Evolutionary conservation across 2,329 filamentous ascomycete genomes (phyloP).

Genomic region (Amylocarpus encephaloides): DNA sequence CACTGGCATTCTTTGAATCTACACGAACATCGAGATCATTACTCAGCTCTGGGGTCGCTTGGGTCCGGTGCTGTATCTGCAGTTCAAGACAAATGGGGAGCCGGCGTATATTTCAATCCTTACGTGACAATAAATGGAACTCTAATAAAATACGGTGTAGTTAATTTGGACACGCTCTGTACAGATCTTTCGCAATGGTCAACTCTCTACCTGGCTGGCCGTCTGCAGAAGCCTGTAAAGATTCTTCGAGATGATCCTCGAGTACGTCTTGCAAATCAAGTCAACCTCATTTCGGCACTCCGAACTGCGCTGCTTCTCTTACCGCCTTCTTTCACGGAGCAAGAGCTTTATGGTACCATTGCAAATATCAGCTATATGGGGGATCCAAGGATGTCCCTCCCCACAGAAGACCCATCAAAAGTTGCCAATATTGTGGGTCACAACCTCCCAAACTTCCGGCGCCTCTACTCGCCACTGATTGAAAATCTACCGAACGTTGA

Average conservation of each 20-base stretch:
- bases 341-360: constrained; percentile 83
- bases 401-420: constrained; percentile 86
- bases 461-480: constrained; percentile 83
- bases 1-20: constrained; percentile 97
- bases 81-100: constrained; percentile 82
- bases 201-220: constrained; percentile 90
- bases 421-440: constrained; percentile 89
- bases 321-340: constrained; percentile 77
- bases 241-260: constrained; percentile 90
- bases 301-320: constrained; percentile 84
- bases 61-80: constrained; percentile 80
- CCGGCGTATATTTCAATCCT: constrained; percentile 96
- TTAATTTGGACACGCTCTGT: constrained; percentile 85
- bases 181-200: constrained; percentile 86
- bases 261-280: constrained; percentile 89
- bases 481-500: constrained; percentile 82
- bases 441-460: constrained; percentile 86
- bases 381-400: constrained; percentile 89
- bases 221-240: constrained; percentile 95
- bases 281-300: constrained; percentile 87
- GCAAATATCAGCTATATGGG: constrained; percentile 90
- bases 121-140: constrained; percentile 93
- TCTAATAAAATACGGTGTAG: constrained; percentile 95
- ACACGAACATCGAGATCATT: constrained; percentile 81
- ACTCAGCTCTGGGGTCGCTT: constrained; percentile 75